These are phyloP conservation scores for Filosporella fistucella DNA, from an alignment of 495 filamentous ascomycete species.

Conservation along the genomic window DNA sequence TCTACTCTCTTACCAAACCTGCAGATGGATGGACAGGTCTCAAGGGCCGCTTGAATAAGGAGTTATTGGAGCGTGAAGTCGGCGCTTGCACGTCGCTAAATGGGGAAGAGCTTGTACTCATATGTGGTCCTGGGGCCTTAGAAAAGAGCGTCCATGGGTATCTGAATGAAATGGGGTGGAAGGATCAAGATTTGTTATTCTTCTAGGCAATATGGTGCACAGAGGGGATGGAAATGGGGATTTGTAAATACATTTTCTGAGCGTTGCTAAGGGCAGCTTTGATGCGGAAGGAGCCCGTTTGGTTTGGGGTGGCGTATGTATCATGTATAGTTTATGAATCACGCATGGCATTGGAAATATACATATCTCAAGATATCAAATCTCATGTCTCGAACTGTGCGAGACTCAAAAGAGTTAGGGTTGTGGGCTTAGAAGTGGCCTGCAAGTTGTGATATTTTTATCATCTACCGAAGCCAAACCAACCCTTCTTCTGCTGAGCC, in stretches of 20 bases:
- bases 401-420: no score
- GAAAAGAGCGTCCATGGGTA: constrained; percentile 63
- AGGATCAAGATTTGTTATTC: constrained; percentile 75
- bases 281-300: background rate
- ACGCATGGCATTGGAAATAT: no score
- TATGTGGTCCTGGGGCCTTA: constrained; percentile 80
- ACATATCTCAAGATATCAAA: no score
- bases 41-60: constrained; percentile 61
- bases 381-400: no score
- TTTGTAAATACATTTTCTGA: background rate
- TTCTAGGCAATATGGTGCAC: constrained; percentile 49
- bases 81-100: constrained; percentile 28
- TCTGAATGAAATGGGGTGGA: constrained; percentile 70
- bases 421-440: background rate
- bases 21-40: constrained; percentile 63
- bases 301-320: no score
- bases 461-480: constrained; percentile 85
- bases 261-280: background rate
- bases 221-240: background rate
- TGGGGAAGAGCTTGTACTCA: constrained; percentile 62
- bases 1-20: constrained; percentile 70
- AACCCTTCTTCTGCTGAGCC: constrained; percentile 67
- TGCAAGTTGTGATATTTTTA: background rate
- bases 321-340: no score
- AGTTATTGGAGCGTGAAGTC: constrained; percentile 59